Conservation (phyloP, 306 rosid genomes). For the Fragaria iinumae region DNA sequence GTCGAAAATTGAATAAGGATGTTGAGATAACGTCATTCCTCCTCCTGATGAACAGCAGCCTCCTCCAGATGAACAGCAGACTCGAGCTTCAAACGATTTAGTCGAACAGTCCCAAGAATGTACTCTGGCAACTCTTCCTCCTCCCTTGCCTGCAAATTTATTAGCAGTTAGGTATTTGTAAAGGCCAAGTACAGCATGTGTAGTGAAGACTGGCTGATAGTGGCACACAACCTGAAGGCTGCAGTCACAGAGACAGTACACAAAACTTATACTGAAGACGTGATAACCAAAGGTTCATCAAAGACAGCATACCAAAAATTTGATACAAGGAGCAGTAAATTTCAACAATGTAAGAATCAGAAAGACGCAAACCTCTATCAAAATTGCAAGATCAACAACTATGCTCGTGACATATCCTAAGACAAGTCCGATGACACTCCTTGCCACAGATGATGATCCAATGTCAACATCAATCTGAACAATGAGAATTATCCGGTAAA, state of each 20-base stretch:
- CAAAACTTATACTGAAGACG: background rate
- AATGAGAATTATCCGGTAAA: constrained; percentile 14
- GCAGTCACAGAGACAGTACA: background rate
- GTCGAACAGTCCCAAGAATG: constrained; percentile 84
- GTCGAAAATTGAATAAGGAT: background rate
- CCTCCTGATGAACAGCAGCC: too few relatives aligned
- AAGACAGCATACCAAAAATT: background rate
- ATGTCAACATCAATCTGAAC: constrained; percentile 93
- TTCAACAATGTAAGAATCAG: constrained; percentile 8
- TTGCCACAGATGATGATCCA: constrained; percentile 96
- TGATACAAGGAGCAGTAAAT: constrained; percentile 7
- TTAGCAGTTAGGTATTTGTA: background rate
- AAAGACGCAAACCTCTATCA: constrained; percentile 71
- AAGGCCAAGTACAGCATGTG: background rate
- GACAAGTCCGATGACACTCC: constrained; percentile 89
- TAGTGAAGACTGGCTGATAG: background rate
- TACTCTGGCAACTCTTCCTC: constrained; percentile 79
- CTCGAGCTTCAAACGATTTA: constrained; percentile 63
- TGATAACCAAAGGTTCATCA: background rate
- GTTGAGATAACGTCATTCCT: constrained; percentile 30
- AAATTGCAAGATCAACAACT: constrained; percentile 90
- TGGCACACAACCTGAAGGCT: background rate
- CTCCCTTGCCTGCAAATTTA: constrained; percentile 64
- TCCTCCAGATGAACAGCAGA: constrained; percentile 53
- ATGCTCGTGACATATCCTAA: constrained; percentile 91